Evolutionary conservation across 805 yeast genomes (phyloP), one percentile per base, ranked within the genome.

Genomic region (Kodamaea kakaduensis): DNA sequence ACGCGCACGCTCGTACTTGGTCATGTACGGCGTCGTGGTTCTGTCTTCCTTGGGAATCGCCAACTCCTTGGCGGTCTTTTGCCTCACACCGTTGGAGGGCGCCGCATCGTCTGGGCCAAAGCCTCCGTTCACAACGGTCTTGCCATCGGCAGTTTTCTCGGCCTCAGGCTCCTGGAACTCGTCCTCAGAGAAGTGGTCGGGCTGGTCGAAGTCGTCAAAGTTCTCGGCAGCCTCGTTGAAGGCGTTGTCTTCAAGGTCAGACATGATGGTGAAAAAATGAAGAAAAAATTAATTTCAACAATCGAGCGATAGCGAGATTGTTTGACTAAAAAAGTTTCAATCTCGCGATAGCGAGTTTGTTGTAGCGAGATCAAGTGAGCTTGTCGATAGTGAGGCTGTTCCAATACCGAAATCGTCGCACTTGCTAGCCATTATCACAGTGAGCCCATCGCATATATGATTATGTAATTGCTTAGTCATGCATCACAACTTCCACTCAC

Each of bases 21-120:
- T 93, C 97, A 93, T 89, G 59, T 90, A 93, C 36, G 99, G 99
- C 4, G 99, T 93, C 9, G 99, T 93, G 17, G 88, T 75, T 61
- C 99, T 78, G 46, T 84, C 69, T 15, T 86, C 95, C 49, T 77
- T 85, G 38, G 96, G 84, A 41, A 93, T 87, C 13, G 97, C 95
- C 52, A 86, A 77, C 48, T 84, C 93, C 48, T 73, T 80, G 44
- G 77, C 69, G 6, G 90, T 75, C 55, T 83, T 84, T 44, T 71
- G 77, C 52, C 73, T 74, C 14, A 46, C 45, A 4, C 26, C 37
- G 32, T 43, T 50, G 12, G 45, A 40, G 10, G 36, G 14, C 37
- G 44, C 46, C 27, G 56, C 50, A 23, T 76, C 85, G 10, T 71
- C 75, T 12, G 81, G 73, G 33, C 87, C 81, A 34, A 70, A 51